These are phyloP conservation scores for Cytospora mali DNA, from an alignment of 2,329 filamentous ascomycete genomes.

Conservation along the genomic window DNA sequence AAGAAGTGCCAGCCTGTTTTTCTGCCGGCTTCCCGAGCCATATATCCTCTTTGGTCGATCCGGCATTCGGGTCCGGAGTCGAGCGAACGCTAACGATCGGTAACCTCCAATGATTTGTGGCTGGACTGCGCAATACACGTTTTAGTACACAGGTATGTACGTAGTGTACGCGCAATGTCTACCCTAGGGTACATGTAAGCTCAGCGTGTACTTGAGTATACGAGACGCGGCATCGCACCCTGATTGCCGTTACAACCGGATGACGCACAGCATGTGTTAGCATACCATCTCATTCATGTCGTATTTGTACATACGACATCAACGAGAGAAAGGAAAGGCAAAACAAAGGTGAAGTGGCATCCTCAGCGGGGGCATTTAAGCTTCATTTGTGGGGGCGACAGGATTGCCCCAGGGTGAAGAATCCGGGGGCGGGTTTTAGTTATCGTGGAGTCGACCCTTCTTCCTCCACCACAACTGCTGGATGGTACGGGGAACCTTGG, in stretches of 20 bases:
- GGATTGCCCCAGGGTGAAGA: neutral
- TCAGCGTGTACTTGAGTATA: too few relatives aligned
- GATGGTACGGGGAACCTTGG: constrained; percentile 15
- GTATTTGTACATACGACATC: neutral
- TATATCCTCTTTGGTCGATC: neutral
- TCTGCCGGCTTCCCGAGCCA: neutral
- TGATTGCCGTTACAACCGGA: constrained; percentile 12
- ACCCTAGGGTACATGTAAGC: too few relatives aligned
- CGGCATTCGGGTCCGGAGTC: neutral
- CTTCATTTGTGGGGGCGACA: too few relatives aligned
- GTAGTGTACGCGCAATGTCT: too few relatives aligned
- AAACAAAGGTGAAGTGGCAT: neutral
- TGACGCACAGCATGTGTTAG: constrained; percentile 7
- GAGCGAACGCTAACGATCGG: too few relatives aligned
- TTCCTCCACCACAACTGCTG: constrained; percentile 9
- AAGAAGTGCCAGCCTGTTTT: too few relatives aligned
- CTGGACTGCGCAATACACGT: neutral
- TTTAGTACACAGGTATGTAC: neutral
- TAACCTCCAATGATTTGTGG: too few relatives aligned
- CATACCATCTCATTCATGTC: neutral
- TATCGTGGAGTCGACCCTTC: constrained; percentile 11
- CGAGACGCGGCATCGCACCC: too few relatives aligned
- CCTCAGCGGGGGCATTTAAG: neutral
- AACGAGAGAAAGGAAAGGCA: too few relatives aligned
- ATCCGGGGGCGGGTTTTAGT: constrained; percentile 17